Evolutionary conservation across 106 monocot genomes (phyloP).

Genomic region (Dendrobium nobile): DNA sequence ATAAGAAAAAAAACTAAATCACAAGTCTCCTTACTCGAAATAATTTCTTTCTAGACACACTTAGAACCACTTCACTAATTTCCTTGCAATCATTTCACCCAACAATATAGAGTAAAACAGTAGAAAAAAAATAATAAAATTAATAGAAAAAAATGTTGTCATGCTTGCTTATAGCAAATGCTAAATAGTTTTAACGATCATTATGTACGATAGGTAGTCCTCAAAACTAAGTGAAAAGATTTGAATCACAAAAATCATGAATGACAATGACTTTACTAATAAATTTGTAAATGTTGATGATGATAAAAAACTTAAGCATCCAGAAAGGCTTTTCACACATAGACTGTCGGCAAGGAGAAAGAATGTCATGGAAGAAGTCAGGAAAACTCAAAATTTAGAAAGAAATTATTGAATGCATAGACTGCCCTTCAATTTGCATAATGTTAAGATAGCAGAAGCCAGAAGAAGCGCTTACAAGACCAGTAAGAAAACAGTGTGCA

Average conservation of each 20-base stretch:
- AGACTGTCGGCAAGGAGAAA: neutral
- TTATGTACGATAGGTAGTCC: neutral
- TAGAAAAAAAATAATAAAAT: neutral
- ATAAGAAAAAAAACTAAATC: no score
- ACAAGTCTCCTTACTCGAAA: no score
- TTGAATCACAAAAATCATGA: conserved; percentile 1
- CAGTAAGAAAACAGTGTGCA: neutral
- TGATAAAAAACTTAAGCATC: neutral
- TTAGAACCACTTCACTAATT: neutral
- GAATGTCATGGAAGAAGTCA: neutral
- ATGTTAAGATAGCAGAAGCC: neutral
- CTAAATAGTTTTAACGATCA: neutral
- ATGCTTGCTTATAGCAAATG: neutral
- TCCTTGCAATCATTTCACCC: neutral
- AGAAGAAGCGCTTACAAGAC: neutral
- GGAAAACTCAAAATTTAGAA: neutral
- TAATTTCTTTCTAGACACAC: no score
- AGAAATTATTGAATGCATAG: neutral
- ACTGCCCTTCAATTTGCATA: neutral
- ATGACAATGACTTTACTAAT: neutral
- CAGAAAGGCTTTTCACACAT: neutral
- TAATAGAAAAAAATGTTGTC: neutral
- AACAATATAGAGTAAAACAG: neutral
- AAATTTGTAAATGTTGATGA: neutral
- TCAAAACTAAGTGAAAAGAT: neutral